phyloP scores from a whole-genome alignment of 345 rosid species.

The Murraya paniculata region DNA sequence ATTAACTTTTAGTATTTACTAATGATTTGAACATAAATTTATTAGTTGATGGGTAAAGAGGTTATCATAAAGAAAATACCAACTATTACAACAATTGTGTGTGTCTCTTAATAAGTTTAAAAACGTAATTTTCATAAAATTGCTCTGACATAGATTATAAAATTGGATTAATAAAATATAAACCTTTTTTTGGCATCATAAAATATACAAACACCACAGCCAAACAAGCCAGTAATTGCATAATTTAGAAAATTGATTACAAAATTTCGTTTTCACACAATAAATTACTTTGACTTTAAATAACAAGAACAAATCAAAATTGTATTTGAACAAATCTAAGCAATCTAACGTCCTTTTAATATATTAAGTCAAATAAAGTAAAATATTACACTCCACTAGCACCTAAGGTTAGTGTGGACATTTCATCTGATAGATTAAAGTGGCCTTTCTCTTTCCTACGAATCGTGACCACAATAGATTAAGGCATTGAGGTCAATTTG shows the following conservation, averaged over 20 bases:
- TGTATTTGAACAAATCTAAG: neutral
- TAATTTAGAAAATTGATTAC: neutral
- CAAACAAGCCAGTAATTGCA: neutral
- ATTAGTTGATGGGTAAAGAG: no score
- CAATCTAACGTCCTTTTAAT: neutral
- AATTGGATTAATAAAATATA: no score
- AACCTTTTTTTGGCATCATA: neutral
- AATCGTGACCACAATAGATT: neutral
- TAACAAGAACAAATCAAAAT: neutral
- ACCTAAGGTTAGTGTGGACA: neutral
- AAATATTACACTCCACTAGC: neutral
- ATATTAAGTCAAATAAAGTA: neutral
- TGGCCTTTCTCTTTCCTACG: neutral
- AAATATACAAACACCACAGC: neutral
- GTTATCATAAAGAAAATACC: accelerated
- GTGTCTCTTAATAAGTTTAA: no score
- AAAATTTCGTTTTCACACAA: neutral
- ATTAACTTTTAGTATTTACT: no score
- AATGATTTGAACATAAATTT: no score
- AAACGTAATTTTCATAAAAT: no score
- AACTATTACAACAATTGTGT: no score
- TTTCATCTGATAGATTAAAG: neutral
- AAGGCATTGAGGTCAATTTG: neutral
- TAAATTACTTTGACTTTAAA: neutral
- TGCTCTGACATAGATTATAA: no score